Evolutionary conservation across 257 asterid genomes (phyloP), one percentile per base, ranked within the genome.

Genomic region (Asclepias syriaca): DNA sequence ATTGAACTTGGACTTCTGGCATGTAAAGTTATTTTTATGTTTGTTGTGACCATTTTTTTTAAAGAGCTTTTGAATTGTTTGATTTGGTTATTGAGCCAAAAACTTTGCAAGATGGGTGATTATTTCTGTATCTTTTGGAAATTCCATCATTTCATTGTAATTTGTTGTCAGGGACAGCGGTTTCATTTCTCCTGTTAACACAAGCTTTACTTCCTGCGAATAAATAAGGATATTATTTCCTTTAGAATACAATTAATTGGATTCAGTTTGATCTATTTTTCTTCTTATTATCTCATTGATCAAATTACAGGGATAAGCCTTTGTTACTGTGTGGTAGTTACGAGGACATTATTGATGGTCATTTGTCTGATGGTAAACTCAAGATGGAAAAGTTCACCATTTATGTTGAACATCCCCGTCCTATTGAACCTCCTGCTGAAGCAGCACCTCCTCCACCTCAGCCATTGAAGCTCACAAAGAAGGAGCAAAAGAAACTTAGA

Each of bases 381-480:
- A 95, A 85, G 83, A 77, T 76, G 88, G 99, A 95, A 14, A 95
- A 87, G 79, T 77, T 90, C 66, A 95, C 89, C 60, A 88, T 87
- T 32, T 95, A 92, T 77, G 83, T 92, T 15, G 89, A 95, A 69
- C 98, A 95, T 79, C 98, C 99, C 53, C 81, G 91, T 14, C 98
- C 99, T 10, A 90, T 95, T 13, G 97, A 92, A 61, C 98, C 99
- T 60, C 98, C 97, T 40, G 91, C 88, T 55, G 97, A 95, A 71
- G 80, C 96, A 15, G 82, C 87, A 61, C 98, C 94, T 15, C 99
- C 99, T 37, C 97, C 97, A 57, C 98, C 99, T 46, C 99, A 95
- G 65, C 99, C 99, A 55, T 65, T 90, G 79, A 95, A 88, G 86
- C 87, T 95, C 37, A 95, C 98, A 51, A 90, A 90, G 75, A 90